Base-by-base conservation (phyloP, 208 protist genomes). In the Trypanosoma lewisi region DNA sequence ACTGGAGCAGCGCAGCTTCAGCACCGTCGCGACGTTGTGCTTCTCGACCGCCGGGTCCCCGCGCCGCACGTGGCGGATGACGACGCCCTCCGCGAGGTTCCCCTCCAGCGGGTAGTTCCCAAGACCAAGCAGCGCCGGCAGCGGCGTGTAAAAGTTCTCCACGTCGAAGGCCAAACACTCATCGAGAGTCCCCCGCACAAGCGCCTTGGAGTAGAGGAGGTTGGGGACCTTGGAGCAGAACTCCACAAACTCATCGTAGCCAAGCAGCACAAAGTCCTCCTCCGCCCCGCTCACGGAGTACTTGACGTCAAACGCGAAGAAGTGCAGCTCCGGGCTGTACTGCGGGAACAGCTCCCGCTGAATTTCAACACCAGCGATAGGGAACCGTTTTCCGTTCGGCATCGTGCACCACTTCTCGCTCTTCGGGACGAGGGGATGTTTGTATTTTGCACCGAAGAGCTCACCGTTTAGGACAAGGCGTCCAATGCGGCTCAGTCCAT, bases 301-400 rank as follows among this genome's bases (percentile, higher is more conserved):
- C 63, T 89, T 89, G 14, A 95, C 52, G 39, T 95, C 89, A 62
- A 95, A 95, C 8, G 85, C 85, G 56, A 79, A 91, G 64, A 87
- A 95, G 65, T 95, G 89, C 23, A 95, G 69, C 75, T 95, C 85
- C 2, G 89, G 89, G 63, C 84, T 92, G 75, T 95, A 95, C 71
- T 95, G 89, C 52, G 89, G 89, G 55, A 95, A 95, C 8, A 81
- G 75, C 63, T 95, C 89, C 28, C 64, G 71, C 50, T 95, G 89
- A 30, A 94, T 91, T 49, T 86, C 68, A 16, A 95, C 82, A 16
- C 85, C 83, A 1, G 89, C 47, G 33, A 95, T 92, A 2, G 85
- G 89, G 37, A 93, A 83, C 17, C 71, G 61, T 53, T 91, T 90
- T 7, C 77, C 82, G 39, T 94, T 94, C 2, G 87, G 87, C 69